Percentiles rank a stretch among this genome's conserved stretches.
These are phyloP conservation scores for Opeltia flavorubescens DNA, from an alignment of 495 filamentous ascomycete species.

Conservation along the genomic window DNA sequence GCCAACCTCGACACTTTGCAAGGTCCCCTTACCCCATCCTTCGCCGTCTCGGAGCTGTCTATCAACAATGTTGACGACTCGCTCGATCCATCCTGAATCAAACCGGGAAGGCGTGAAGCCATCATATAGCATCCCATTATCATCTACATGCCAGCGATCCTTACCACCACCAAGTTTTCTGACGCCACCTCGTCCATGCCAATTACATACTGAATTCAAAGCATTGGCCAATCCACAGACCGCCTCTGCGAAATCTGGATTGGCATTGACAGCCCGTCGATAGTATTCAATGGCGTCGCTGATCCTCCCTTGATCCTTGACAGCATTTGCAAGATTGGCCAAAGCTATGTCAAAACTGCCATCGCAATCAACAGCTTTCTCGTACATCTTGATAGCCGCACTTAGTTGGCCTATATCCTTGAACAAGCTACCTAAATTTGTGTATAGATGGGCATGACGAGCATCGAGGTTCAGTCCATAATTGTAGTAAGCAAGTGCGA, in stretches of 20 bases:
- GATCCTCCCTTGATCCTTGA: constrained; percentile 90
- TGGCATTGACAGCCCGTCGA: constrained; percentile 73
- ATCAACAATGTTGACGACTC: constrained; percentile 88
- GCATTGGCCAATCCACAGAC: constrained; percentile 94
- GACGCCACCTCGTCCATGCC: constrained; percentile 81
- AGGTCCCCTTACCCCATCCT: constrained; percentile 65
- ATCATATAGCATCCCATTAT: constrained; percentile 71
- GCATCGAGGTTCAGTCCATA: constrained; percentile 76
- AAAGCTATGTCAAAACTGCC: constrained; percentile 90
- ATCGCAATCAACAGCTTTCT: constrained; percentile 84
- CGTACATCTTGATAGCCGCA: constrained; percentile 93
- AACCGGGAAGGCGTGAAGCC: constrained; percentile 39
- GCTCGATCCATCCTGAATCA: constrained; percentile 77
- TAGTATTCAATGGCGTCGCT: constrained; percentile 90
- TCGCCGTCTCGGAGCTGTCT: constrained; percentile 82
- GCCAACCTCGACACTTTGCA: constrained; percentile 42
- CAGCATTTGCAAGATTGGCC: constrained; percentile 93
- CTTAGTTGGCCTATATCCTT: constrained; percentile 93
- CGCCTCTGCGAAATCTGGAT: constrained; percentile 92
- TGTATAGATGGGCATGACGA: constrained; percentile 94
- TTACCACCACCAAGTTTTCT: constrained; percentile 51
- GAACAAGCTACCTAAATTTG: constrained; percentile 85
- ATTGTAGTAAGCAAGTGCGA: constrained; percentile 89
- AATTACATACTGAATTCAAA: constrained; percentile 92
- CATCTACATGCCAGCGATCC: constrained; percentile 92